phyloP scores from a whole-genome alignment of 176 grass and related monocot species.

The Luzula sylvatica region DNA sequence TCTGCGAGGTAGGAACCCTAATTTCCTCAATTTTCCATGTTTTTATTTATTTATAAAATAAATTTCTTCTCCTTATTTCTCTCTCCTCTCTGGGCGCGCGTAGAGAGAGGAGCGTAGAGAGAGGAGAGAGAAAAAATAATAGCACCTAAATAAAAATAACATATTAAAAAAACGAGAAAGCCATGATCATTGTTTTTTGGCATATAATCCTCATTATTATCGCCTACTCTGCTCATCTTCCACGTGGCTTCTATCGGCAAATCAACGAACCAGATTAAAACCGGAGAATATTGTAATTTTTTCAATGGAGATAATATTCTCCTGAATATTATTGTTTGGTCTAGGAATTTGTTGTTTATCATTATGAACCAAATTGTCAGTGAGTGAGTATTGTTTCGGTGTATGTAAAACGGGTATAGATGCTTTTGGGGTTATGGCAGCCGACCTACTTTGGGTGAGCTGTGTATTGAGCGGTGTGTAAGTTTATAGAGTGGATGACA shows the following conservation, averaged over 20 bases:
- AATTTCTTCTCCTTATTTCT: background rate
- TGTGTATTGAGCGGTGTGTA: background rate
- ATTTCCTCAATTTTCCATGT: background rate
- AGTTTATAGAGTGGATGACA: background rate
- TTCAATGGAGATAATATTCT: no score
- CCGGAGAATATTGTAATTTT: background rate
- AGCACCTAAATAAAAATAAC: background rate
- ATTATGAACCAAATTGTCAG: background rate
- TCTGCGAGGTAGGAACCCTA: background rate
- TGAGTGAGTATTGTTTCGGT: background rate
- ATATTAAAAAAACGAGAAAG: slow-evolving; percentile 5
- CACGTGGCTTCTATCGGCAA: background rate
- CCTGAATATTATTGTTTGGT: background rate
- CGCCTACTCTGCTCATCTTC: background rate
- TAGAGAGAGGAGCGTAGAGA: no score
- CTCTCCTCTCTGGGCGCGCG: slow-evolving; percentile 19
- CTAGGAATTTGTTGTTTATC: slow-evolving; percentile 9
- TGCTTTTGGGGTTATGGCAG: background rate
- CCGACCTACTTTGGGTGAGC: background rate
- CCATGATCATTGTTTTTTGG: slow-evolving; percentile 10
- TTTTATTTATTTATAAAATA: background rate
- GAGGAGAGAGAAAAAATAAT: slow-evolving; percentile 14
- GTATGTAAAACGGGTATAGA: background rate
- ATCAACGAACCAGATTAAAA: background rate
- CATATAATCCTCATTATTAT: background rate